These are phyloP conservation scores for Ettlia oleoabundans DNA, from an alignment of 139 green algal species.

Conservation along the genomic window DNA sequence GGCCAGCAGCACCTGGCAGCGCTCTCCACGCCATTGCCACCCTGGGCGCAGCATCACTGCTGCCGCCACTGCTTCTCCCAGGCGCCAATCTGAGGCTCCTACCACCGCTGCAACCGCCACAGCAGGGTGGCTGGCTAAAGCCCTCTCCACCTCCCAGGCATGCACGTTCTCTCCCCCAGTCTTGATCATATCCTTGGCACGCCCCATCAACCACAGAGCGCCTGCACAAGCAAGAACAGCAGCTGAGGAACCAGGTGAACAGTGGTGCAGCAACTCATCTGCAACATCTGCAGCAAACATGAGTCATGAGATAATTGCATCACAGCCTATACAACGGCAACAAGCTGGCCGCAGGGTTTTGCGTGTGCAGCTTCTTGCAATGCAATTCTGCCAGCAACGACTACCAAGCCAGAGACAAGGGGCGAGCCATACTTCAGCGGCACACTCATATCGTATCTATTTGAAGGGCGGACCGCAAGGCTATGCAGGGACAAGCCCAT, in stretches of 20 bases:
- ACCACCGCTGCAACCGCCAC: conserved; percentile 80
- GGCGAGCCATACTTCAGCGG: too few relatives aligned
- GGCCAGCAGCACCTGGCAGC: conserved; percentile 24
- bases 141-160: conserved; percentile 71
- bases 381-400: too few relatives aligned
- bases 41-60: conserved; percentile 62
- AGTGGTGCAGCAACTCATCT: neutral
- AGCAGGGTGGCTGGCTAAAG: conserved; percentile 50
- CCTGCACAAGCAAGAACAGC: conserved; percentile 33
- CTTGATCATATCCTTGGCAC: conserved; percentile 92
- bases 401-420: too few relatives aligned
- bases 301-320: too few relatives aligned
- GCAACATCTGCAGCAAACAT: too few relatives aligned
- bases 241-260: neutral
- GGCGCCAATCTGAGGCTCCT: conserved; percentile 73
- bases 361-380: too few relatives aligned
- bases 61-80: conserved; percentile 80
- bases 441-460: too few relatives aligned
- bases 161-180: conserved; percentile 91
- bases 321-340: too few relatives aligned
- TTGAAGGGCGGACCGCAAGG: neutral
- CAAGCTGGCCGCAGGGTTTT: too few relatives aligned
- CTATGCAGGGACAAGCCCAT: neutral
- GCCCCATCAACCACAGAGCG: conserved; percentile 80
- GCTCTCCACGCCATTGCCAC: conserved; percentile 50